Percentiles rank a stretch among this genome's conserved stretches.
Evolutionary conservation across 169 alveolate genomes (phyloP).

Genomic region (Eimeria nieschulzi): DNA sequence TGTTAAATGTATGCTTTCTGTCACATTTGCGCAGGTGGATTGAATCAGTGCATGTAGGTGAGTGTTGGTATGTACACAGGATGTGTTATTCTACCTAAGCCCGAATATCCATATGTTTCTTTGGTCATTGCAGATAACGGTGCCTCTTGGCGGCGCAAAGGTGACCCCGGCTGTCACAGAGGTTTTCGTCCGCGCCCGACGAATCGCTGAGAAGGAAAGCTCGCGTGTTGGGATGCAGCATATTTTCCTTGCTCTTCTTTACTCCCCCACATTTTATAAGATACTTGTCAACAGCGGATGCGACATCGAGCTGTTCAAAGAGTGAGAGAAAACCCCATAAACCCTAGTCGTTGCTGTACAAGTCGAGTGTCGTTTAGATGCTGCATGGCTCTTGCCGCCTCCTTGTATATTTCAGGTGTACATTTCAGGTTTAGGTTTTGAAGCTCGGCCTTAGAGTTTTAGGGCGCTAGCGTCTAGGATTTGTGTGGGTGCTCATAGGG

Average conservation of each 20-base stretch:
- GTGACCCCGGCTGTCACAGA: background rate
- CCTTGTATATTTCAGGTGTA: no score
- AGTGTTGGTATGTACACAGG: no score
- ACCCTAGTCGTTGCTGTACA: no score
- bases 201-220: background rate
- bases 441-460: no score
- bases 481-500: background rate
- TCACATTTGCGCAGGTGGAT: background rate
- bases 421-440: no score
- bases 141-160: background rate
- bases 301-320: background rate
- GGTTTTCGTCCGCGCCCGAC: background rate
- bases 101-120: no score
- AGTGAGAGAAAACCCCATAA: background rate
- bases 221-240: constrained; percentile 18
- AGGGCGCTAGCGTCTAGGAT: background rate
- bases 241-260: background rate
- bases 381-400: no score
- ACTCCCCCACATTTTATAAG: background rate
- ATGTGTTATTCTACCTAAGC: no score
- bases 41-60: background rate
- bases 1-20: no score
- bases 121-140: background rate
- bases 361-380: no score
- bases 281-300: constrained; percentile 2